These are phyloP conservation scores for barrel medic (Medicago truncatula) DNA, from an alignment of 306 rosid genomes.

Conservation along the genomic window DNA sequence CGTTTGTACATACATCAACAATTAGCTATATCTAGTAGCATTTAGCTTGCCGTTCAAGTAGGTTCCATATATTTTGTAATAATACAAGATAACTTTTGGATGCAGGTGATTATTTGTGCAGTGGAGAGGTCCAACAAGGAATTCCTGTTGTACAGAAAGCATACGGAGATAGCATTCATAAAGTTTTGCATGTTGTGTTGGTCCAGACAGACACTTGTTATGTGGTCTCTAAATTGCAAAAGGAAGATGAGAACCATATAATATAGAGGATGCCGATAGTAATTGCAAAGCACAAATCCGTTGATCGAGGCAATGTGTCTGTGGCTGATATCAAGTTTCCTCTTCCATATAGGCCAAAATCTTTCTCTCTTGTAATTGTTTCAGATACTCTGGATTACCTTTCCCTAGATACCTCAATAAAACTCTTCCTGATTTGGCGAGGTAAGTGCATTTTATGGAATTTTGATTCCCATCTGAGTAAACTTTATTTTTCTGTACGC, in stretches of 20 bases:
- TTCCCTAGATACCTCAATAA: conserved; percentile 77
- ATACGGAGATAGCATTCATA: conserved; percentile 71
- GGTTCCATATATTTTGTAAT: conserved; percentile 6
- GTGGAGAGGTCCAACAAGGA: conserved; percentile 61
- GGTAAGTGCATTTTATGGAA: conserved; percentile 49
- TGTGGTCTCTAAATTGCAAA: conserved; percentile 61
- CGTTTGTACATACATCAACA: background rate
- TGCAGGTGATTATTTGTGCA: conserved; percentile 75
- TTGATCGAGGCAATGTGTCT: conserved; percentile 64
- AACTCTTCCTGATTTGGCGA: conserved; percentile 72
- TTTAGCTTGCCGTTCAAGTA: conserved; percentile 29
- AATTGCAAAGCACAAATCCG: conserved; percentile 64
- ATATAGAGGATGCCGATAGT: conserved; percentile 69
- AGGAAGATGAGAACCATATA: conserved; percentile 80
- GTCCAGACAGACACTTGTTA: conserved; percentile 69
- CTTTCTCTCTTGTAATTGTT: conserved; percentile 72
- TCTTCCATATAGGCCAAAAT: conserved; percentile 74
- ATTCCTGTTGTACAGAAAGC: conserved; percentile 63
- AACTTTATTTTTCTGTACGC: conserved; percentile 5
- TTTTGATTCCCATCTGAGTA: conserved; percentile 31
- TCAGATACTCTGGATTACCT: conserved; percentile 78
- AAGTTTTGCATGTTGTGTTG: conserved; percentile 74
- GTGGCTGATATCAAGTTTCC: conserved; percentile 75
- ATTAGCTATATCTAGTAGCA: background rate
- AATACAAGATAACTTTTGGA: conserved; percentile 26